These are phyloP conservation scores for Cystobasidium sp. DNA, from an alignment of 1,284 basidiomycete species.

Conservation along the genomic window DNA sequence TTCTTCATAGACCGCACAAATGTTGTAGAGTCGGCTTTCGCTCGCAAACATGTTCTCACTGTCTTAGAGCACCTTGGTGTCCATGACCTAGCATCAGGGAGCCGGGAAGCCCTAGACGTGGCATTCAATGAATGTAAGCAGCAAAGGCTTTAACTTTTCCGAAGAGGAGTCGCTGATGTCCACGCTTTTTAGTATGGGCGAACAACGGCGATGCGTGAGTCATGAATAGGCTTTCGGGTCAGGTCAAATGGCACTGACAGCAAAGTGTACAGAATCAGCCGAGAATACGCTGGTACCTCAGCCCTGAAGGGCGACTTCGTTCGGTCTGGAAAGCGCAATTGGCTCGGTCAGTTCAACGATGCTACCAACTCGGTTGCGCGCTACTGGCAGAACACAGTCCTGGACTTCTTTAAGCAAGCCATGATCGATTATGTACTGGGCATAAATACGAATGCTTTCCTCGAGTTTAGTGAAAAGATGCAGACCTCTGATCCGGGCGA, in stretches of 20 bases:
- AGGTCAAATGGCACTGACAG: background rate
- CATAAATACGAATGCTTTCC: constrained; percentile 83
- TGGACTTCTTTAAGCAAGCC: constrained; percentile 90
- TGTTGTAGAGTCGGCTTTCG: constrained; percentile 88
- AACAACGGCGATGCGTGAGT: constrained; percentile 80
- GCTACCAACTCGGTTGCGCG: constrained; percentile 88
- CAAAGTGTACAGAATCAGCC: constrained; percentile 58
- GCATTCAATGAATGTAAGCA: constrained; percentile 81
- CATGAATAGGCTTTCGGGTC: background rate
- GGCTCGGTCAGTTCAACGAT: constrained; percentile 87
- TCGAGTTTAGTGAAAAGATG: constrained; percentile 83
- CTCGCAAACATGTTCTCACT: constrained; percentile 53
- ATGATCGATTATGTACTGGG: constrained; percentile 79
- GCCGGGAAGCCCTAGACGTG: constrained; percentile 50
- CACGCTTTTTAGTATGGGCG: constrained; percentile 74
- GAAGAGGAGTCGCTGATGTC: background rate
- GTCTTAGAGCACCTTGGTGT: constrained; percentile 33
- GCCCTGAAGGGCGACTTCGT: constrained; percentile 98
- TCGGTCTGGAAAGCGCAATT: constrained; percentile 90
- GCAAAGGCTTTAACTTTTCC: background rate
- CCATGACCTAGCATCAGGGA: background rate
- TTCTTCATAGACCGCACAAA: constrained; percentile 76
- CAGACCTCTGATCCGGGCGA: constrained; percentile 87
- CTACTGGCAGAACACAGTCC: constrained; percentile 62
- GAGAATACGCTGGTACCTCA: constrained; percentile 79